A percentile compares a stretch with the other conserved stretches of the same genome.
Conservation (phyloP, 2,329 filamentous ascomycete genomes). For the Endoconidiophora laricicola region DNA sequence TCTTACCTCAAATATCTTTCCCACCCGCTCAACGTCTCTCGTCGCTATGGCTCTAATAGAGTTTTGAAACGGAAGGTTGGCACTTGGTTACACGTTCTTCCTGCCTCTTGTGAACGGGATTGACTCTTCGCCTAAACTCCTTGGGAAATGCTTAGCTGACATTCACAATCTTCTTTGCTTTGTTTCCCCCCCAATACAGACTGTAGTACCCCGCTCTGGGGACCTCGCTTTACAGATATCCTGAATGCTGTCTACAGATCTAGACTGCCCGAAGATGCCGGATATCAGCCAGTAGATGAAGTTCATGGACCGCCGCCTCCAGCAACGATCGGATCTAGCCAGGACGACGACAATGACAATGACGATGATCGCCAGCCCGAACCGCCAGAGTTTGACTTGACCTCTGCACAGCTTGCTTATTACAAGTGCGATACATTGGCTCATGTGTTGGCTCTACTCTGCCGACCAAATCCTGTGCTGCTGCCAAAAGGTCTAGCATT, state of each 20-base stretch:
- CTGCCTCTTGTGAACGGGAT: background rate
- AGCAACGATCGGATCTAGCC: background rate
- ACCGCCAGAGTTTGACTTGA: conserved; percentile 5
- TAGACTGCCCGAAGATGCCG: background rate
- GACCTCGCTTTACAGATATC: conserved; percentile 17
- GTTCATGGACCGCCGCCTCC: no score
- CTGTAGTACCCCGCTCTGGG: conserved; percentile 28
- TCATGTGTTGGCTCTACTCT: conserved; percentile 59
- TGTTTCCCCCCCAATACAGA: conserved; percentile 19
- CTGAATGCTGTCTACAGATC: conserved; percentile 8
- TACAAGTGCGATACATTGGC: conserved; percentile 43
- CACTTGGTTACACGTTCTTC: background rate
- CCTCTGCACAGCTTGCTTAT: conserved; percentile 25
- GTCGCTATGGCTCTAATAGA: background rate
- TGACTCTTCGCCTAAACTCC: background rate
- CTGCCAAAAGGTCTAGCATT: conserved; percentile 48
- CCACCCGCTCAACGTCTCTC: background rate
- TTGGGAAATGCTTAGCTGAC: conserved; percentile 1
- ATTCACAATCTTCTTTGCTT: background rate
- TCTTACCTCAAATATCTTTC: background rate
- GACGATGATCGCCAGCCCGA: conserved; percentile 13
- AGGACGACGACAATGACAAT: conserved; percentile 14
- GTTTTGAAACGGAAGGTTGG: background rate
- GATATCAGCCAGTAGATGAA: no score
- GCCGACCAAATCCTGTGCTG: conserved; percentile 45